These are phyloP conservation scores for Torulaspora microellipsoides DNA, from an alignment of 805 yeast genomes.

Conservation along the genomic window DNA sequence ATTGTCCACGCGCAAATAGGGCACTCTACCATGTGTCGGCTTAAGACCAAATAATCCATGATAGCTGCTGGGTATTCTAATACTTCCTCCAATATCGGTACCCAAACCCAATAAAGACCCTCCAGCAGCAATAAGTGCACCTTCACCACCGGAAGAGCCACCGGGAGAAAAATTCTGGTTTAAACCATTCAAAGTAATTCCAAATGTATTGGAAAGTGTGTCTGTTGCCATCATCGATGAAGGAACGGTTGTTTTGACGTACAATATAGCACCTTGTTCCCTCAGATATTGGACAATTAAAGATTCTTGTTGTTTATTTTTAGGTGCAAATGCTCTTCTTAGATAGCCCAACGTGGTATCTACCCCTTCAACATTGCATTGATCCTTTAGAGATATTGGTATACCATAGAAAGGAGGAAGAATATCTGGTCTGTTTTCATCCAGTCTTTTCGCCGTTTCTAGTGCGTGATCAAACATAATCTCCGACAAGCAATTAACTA, in stretches of 20 bases:
- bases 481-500: conserved; percentile 34
- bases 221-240: conserved; percentile 60
- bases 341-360: conserved; percentile 26
- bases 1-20: conserved; percentile 36
- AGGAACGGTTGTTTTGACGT: conserved; percentile 57
- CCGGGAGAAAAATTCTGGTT: conserved; percentile 51
- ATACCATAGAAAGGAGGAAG: conserved; percentile 65
- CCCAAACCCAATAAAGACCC: conserved; percentile 59
- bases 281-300: conserved; percentile 19
- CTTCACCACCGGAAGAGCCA: conserved; percentile 64
- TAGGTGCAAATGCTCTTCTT: conserved; percentile 14
- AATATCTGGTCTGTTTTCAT: conserved; percentile 45
- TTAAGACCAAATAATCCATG: conserved; percentile 38
- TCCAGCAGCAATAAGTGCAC: conserved; percentile 47
- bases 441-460: conserved; percentile 48
- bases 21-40: conserved; percentile 23
- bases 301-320: conserved; percentile 17
- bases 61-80: conserved; percentile 56
- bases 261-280: conserved; percentile 50
- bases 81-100: conserved; percentile 61
- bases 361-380: conserved; percentile 22
- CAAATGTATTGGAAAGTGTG: conserved; percentile 49
- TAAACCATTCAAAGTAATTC: conserved; percentile 49
- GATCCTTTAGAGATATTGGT: conserved; percentile 56
- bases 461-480: conserved; percentile 53